Evolutionary conservation across 208 protist genomes (phyloP), one percentile per base, ranked within the genome.

Genomic region (Endotrypanum monterogeii): DNA sequence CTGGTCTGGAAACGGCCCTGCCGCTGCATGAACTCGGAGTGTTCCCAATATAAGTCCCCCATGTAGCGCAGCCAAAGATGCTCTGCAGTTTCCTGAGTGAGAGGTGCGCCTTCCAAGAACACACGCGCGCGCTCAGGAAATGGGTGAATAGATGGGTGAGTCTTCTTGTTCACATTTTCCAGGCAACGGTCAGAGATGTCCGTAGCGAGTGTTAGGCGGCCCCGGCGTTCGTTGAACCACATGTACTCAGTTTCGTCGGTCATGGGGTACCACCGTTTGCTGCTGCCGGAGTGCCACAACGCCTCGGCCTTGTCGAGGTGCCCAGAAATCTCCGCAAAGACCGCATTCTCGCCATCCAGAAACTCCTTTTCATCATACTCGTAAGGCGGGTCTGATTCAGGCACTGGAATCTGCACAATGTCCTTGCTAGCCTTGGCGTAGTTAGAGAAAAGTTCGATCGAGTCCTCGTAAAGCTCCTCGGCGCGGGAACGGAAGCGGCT

Each of bases 21-120:
- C 18, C 93, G 88, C 68, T 77, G 79, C 90, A 95, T 95, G 58
- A 97, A 88, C 56, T 91, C 86, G 32, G 88, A 89, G 79, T 97
- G 93, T 83, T 97, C 93, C 78, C 83, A 79, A 77, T 97, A 95
- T 16, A 97, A 71, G 74, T 95, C 93, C 30, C 90, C 93, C 89
- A 97, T 94, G 82, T 97, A 85, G 39, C 93, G 93, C 79, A 95
- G 83, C 91, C 93, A 97, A 39, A 97, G 82, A 75, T 97, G 93
- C 79, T 97, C 90, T 41, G 93, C 93, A 32, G 93, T 97, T 77
- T 97, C 90, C 78, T 95, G 90, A 41, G 93, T 95, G 11, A 97
- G 85, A 54, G 93, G 93, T 8, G 93, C 90, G 0, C 89, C 89
- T 72, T 97, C 89, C 20, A 97, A 78, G 76, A 89, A 97, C 28